Conservation (phyloP, 768 basidiomycete genomes). For the Strobilomyces dryophilus region DNA sequence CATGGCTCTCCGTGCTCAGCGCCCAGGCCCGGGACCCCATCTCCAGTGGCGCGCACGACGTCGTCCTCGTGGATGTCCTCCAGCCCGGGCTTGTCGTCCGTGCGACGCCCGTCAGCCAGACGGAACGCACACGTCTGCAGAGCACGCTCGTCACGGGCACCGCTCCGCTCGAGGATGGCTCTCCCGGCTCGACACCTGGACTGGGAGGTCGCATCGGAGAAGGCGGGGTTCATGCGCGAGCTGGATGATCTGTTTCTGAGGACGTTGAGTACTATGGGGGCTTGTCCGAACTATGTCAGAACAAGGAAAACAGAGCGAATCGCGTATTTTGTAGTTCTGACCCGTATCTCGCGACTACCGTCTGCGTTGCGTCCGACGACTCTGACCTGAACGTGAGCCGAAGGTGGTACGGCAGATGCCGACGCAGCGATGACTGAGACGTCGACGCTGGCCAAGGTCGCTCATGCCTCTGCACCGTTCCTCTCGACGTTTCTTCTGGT, state of each 20-base stretch:
- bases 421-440: not conserved
- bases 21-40: conserved; percentile 64
- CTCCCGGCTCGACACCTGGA: conserved; percentile 27
- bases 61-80: conserved; percentile 36
- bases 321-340: no score
- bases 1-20: conserved; percentile 65
- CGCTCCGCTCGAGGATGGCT: conserved; percentile 70
- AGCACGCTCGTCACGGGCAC: conserved; percentile 62
- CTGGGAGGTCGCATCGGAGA: conserved; percentile 38
- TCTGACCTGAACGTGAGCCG: no score
- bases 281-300: conserved; percentile 28
- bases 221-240: conserved; percentile 52
- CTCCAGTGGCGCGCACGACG: conserved; percentile 37
- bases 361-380: no score
- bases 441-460: conserved; percentile 47
- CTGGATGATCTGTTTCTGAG: conserved; percentile 61
- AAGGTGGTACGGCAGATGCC: no score
- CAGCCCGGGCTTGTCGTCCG: conserved; percentile 26
- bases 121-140: conserved; percentile 65
- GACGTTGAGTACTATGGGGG: conserved; percentile 57
- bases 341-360: no score
- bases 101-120: conserved; percentile 56
- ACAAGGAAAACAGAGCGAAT: no score
- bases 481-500: conserved; percentile 68
- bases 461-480: conserved; percentile 73